Evolutionary conservation across 805 yeast species (phyloP), one percentile per base, ranked within the genome.

Genomic region (Clavispora asparagi): DNA sequence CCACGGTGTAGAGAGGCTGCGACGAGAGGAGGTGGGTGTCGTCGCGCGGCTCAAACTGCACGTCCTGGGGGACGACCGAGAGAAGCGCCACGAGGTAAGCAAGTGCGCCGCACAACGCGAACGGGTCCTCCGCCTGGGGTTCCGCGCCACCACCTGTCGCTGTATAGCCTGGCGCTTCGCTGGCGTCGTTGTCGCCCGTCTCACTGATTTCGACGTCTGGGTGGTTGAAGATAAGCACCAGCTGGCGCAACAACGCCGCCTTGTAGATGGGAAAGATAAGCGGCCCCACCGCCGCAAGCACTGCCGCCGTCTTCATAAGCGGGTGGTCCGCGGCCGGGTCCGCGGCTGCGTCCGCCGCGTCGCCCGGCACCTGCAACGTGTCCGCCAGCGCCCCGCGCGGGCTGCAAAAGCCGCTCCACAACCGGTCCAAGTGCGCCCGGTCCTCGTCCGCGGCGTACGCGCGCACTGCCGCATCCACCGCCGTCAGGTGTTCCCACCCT

Each of bases 221-320:
- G 36, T 53, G 56, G 45, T 46, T 48, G 49, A 60, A 58, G 17
- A 61, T 48, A 2, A 87, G 50, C 5, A 87, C 71, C 32, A 79
- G 66, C 47, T 79, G 75, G 16, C 94, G 66, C 30, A 83, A 57
- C 35, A 87, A 62, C 2, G 82, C 76, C 30, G 79, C 70, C 62
- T 82, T 85, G 81, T 84, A 87, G 5, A 83, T 60, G 35, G 71
- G 76, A 57, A 83, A 85, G 2, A 82, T 67, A 42, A 83, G 64
- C 0, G 94, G 91, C 0, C 95, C 91, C 43, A 82, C 64, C 1
- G 61, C 57, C 27, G 74, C 69, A 39, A 85, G 55, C 33, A 82
- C 63, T 11, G 67, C 61, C 1, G 77, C 70, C 16, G 81, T 61
- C n/a, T 56, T 57, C 38, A 67, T 61, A 28, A 74, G 63, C 14